Percentiles rank a stretch among this genome's conserved stretches.
These are phyloP conservation scores for Gaeumannomyces tritici DNA, from an alignment of 2,329 filamentous ascomycete genomes.

Conservation along the genomic window DNA sequence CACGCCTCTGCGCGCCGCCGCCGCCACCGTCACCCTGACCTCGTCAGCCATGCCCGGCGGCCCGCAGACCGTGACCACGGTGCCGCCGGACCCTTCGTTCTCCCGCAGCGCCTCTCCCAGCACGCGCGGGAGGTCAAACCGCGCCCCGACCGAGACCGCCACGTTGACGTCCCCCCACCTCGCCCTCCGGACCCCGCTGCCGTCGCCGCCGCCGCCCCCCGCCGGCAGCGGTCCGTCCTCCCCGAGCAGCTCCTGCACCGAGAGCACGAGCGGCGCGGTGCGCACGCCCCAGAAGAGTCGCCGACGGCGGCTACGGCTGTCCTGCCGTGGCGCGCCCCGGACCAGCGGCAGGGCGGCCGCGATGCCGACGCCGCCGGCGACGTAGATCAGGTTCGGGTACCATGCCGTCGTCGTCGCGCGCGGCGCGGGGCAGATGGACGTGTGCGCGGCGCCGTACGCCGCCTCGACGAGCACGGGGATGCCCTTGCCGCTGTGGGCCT, in stretches of 20 bases:
- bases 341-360: slow-evolving; percentile 29
- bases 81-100: slow-evolving; percentile 14
- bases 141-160: slow-evolving; percentile 15
- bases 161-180: slow-evolving; percentile 19
- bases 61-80: slow-evolving; percentile 30
- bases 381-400: slow-evolving; percentile 27
- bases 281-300: slow-evolving; percentile 27
- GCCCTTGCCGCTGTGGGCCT: no score
- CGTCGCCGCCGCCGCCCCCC: slow-evolving; percentile 11
- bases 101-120: slow-evolving; percentile 18
- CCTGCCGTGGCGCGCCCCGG: slow-evolving; percentile 11
- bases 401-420: no score
- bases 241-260: not conserved
- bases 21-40: slow-evolving; percentile 20
- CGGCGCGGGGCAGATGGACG: not conserved
- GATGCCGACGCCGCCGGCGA: slow-evolving; percentile 39
- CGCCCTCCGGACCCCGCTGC: slow-evolving; percentile 16
- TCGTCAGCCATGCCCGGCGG: slow-evolving; percentile 29
- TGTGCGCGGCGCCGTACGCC: slow-evolving; percentile 23
- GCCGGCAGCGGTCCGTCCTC: not conserved
- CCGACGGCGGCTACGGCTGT: slow-evolving; percentile 25
- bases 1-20: no score
- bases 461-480: slow-evolving; percentile 29
- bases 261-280: not conserved
- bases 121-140: slow-evolving; percentile 21